Base-by-base conservation (phyloP, 2,329 filamentous ascomycete species). In the Xylaria arbuscula region DNA sequence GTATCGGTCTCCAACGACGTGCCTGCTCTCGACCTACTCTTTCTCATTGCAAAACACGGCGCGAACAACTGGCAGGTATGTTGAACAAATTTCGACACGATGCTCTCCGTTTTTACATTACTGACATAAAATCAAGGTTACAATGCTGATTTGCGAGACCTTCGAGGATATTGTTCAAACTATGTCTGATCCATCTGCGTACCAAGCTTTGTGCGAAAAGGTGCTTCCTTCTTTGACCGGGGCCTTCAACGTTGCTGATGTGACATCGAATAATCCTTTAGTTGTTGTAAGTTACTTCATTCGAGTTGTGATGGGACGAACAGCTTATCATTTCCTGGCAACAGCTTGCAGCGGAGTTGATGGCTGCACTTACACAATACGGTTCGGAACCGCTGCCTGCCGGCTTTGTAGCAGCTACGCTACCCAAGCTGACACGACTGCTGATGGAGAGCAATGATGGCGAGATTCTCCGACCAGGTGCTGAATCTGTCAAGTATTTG, bases 141-240 rank as follows among this genome's bases (percentile, higher is more conserved):
- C 91, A 0, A 91, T 94, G 83, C 84, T 98, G 60, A 92, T 98
- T 28, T 92, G 89, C 42, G 96, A 99, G 80, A 90, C 93, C 0
- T 97, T 99, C 76, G 95, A 98, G 79, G 93, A 96, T 51, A 90
- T 98, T 65, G 92, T 94, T 6, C 84, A 87, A 59, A 86, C 84
- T 1, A 87, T 97, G 67, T 83, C 91, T 1, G 88, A 90, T 24
- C 82, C 86, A 7, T 88, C 92, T 9, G 87, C 89, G 0, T 99
- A 95, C 78, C 86, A 90, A 57, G 88, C 88, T 11, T 86, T 99
- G 7, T 97, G 95, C 78, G 85, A 89, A 73, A 97, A 95, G 80
- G 93, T 97, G 5, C 82, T 98, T 9, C 96, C 96, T 13, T 93
- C 93, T 0, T 83, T 99, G 58, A 97, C 90, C 19, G 93, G 92